A percentile compares a stretch with the other conserved stretches of the same genome.
These are phyloP conservation scores for Albophoma yamanashiensis DNA, from an alignment of 2,329 filamentous ascomycete genomes.

Conservation along the genomic window DNA sequence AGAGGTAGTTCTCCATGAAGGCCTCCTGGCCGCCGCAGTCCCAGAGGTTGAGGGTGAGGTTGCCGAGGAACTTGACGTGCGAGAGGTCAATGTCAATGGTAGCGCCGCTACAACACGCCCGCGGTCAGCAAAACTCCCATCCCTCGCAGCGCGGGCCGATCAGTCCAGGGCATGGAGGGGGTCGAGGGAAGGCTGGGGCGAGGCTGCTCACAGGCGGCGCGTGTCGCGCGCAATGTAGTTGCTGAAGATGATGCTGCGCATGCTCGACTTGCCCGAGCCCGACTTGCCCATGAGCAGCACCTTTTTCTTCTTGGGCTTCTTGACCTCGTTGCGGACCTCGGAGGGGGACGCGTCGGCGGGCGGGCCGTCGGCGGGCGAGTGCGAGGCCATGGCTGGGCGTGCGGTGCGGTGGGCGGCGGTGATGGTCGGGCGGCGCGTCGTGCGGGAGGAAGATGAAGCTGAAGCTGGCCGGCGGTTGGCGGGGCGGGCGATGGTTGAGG, in stretches of 20 bases:
- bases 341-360: slow-evolving; percentile 1
- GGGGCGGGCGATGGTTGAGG: neutral
- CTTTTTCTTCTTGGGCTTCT: slow-evolving; percentile 76
- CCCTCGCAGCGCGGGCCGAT: neutral
- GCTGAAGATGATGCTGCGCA: slow-evolving; percentile 98
- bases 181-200: neutral
- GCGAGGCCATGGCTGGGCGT: slow-evolving; percentile 5
- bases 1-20: slow-evolving; percentile 97
- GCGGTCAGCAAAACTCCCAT: neutral
- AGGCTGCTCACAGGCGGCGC: slow-evolving; percentile 54
- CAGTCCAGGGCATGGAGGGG: neutral
- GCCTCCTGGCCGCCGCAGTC: slow-evolving; percentile 98
- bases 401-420: neutral
- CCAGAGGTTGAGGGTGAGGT: slow-evolving; percentile 95
- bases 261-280: slow-evolving; percentile 94
- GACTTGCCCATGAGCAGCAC: slow-evolving; percentile 89
- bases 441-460: neutral
- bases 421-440: neutral
- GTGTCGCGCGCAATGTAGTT: slow-evolving; percentile 98
- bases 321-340: slow-evolving; percentile 39
- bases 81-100: slow-evolving; percentile 98
- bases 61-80: slow-evolving; percentile 97
- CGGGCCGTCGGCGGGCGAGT: neutral
- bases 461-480: neutral
- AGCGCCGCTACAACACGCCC: slow-evolving; percentile 47